phyloP scores from a whole-genome alignment of 805 yeast genomes.

The Nakazawaea laoshanensis region DNA sequence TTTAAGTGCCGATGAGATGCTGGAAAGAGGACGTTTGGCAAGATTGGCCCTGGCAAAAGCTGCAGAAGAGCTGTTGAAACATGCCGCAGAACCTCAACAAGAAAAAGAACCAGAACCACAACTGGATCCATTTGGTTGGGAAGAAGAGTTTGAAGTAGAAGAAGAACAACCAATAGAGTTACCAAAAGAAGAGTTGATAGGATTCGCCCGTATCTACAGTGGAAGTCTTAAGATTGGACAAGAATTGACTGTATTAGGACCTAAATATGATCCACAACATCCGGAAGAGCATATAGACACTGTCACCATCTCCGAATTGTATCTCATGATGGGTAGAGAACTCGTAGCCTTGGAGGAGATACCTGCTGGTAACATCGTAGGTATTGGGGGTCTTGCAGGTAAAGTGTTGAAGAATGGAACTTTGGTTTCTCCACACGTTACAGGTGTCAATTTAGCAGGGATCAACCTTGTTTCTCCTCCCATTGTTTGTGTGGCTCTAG shows the following conservation, averaged over 20 bases:
- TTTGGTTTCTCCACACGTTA: slow-evolving; percentile 43
- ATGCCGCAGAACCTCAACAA: slow-evolving; percentile 17
- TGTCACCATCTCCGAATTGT: slow-evolving; percentile 60
- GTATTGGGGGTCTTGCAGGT: slow-evolving; percentile 85
- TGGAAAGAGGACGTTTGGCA: slow-evolving; percentile 56
- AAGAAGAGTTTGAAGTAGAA: slow-evolving; percentile 43
- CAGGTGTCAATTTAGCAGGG: slow-evolving; percentile 73
- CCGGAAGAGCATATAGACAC: slow-evolving; percentile 48
- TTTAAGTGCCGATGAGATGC: slow-evolving; percentile 45
- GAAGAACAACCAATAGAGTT: slow-evolving; percentile 32
- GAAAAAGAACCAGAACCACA: slow-evolving; percentile 15
- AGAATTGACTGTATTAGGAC: slow-evolving; percentile 69
- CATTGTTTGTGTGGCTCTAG: slow-evolving; percentile 91
- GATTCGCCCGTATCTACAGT: slow-evolving; percentile 82
- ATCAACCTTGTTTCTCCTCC: slow-evolving; percentile 75
- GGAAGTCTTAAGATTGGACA: slow-evolving; percentile 78
- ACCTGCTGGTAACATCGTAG: slow-evolving; percentile 93
- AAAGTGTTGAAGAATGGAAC: slow-evolving; percentile 84
- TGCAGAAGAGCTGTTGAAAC: slow-evolving; percentile 37
- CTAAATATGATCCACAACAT: slow-evolving; percentile 68
- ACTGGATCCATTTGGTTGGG: background rate
- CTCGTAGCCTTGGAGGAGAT: slow-evolving; percentile 68
- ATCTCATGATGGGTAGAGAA: slow-evolving; percentile 88
- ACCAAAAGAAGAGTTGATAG: slow-evolving; percentile 63
- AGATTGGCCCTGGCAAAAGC: slow-evolving; percentile 63